phyloP scores from a whole-genome alignment of 2,329 filamentous ascomycete genomes.

The Graphilbum fragrans region DNA sequence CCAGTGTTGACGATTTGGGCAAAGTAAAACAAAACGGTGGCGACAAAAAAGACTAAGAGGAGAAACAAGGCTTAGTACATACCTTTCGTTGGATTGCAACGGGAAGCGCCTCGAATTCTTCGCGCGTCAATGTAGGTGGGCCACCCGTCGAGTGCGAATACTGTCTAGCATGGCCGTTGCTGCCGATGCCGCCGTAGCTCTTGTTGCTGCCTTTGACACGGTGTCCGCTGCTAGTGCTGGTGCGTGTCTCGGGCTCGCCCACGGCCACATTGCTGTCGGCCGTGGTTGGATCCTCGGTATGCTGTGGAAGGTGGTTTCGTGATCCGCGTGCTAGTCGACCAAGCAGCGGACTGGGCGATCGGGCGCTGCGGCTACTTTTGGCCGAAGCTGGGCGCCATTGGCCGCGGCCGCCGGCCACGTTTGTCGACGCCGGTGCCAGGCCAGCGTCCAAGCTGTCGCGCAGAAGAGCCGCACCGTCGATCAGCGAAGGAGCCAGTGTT shows the following conservation, averaged over 20 bases:
- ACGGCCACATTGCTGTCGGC: neutral
- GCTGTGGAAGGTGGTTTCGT: no score
- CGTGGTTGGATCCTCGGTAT: no score
- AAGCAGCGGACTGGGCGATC: slow-evolving; percentile 1
- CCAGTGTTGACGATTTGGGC: no score
- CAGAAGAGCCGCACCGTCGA: no score
- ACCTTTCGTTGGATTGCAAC: slow-evolving; percentile 39
- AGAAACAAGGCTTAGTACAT: no score
- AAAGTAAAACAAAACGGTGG: neutral
- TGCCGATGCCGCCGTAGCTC: neutral
- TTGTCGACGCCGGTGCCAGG: neutral
- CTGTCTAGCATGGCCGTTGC: slow-evolving; percentile 2
- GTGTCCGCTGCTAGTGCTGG: neutral
- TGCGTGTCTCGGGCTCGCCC: neutral
- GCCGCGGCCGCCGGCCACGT: neutral
- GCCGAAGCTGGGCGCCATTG: neutral
- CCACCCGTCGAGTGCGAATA: slow-evolving; percentile 10
- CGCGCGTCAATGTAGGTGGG: slow-evolving; percentile 24
- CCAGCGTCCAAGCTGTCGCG: neutral
- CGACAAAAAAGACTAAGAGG: no score
- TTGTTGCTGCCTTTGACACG: neutral
- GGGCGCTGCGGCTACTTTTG: neutral
- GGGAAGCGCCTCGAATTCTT: slow-evolving; percentile 37
- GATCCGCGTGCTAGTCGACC: neutral
- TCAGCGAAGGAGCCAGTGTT: neutral